Base-by-base conservation (phyloP, 164 flowering plant genomes). In the Tetracentron sinense region DNA sequence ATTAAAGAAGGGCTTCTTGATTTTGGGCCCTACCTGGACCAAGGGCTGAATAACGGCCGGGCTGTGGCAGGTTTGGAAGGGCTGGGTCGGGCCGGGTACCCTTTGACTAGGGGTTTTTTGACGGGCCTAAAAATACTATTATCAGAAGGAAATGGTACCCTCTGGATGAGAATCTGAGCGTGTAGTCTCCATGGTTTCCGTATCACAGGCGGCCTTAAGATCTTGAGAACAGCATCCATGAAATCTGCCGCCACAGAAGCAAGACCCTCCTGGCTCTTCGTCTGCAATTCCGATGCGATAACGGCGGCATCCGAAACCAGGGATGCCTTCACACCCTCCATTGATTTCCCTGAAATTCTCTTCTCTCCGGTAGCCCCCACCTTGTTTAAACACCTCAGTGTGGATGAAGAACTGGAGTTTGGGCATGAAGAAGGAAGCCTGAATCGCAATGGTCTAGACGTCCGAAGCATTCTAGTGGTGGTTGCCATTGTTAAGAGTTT, bases 131-230 rank as follows among this genome's bases (percentile, higher is more conserved):
- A n/a, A n/a, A n/a, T n/a, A n/a, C n/a, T n/a, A n/a, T n/a, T n/a
- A n/a, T n/a, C n/a, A n/a, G n/a, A n/a, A n/a, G n/a, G n/a, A n/a
- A n/a, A 38, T 12, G 38, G 0, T 71, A 91, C 97, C 84, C 54
- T 87, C 51, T 87, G 86, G 20, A 88, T 56, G 65, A 79, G 29
- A 76, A 63, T 73, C 73, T 88, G 83, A 17, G 69, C 58, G 19
- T 76, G 54, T 6, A 64, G 64, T 52, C 53, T 78, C 83, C 71
- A 69, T 0, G 78, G 51, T 61, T 56, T 75, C 58, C 49, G 26
- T 49, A 66, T 71, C 50, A 75, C 54, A 27, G 68, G 58, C 1
- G 52, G 57, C 57, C 66, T 71, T 6, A 71, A 47, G 10, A 62
- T 56, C 61, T 60, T 53, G 4, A 68, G 31, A 56, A 62, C 63